Percentiles rank a stretch among this genome's conserved stretches.
Conservation (phyloP, 202 grass and related monocot genomes). For the Carex arenaria region DNA sequence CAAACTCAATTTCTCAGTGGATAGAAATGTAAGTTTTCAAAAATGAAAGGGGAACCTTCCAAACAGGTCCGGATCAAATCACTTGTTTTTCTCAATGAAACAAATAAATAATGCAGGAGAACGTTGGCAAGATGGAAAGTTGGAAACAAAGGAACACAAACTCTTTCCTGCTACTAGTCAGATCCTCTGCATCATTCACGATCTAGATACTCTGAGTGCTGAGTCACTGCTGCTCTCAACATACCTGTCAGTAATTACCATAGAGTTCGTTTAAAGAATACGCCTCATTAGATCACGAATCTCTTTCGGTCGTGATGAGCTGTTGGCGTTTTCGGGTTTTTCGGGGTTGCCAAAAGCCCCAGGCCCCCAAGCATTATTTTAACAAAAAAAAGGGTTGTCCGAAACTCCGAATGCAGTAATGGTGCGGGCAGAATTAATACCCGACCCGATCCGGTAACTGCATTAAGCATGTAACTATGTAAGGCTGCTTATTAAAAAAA, state of each 20-base stretch:
- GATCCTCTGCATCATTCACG: neutral
- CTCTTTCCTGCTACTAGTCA: neutral
- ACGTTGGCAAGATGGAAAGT: neutral
- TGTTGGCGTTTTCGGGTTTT: neutral
- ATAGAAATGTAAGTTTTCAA: no score
- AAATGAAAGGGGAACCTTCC: neutral
- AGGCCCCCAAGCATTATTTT: neutral
- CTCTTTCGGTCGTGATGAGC: conserved; percentile 6
- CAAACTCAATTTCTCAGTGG: neutral
- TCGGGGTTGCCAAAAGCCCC: conserved; percentile 4
- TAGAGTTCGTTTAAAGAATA: neutral
- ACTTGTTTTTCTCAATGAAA: neutral
- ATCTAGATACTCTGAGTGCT: neutral
- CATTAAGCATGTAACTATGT: no score
- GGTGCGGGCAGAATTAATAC: neutral
- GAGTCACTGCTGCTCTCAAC: neutral
- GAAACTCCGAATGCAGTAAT: neutral
- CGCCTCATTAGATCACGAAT: neutral
- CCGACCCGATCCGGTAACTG: neutral
- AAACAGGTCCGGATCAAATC: neutral
- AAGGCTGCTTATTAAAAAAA: no score
- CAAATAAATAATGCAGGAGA: neutral
- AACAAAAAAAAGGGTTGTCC: neutral
- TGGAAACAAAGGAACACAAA: neutral
- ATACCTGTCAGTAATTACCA: neutral